Conservation (phyloP, 768 basidiomycete species). For the Rhodotorula diobovata region DNA sequence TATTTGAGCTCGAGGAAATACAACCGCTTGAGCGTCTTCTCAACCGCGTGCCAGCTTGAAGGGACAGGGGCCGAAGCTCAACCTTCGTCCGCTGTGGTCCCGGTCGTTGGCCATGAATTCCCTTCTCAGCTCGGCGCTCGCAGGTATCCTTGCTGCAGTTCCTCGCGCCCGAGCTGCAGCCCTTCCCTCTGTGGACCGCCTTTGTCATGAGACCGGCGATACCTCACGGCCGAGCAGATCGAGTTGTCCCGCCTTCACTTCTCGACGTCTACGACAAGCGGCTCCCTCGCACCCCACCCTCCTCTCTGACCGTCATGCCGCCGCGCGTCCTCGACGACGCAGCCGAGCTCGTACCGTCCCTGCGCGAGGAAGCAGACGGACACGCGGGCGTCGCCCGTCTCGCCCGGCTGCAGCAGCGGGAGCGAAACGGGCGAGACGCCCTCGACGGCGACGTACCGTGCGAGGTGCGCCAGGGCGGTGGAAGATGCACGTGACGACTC, state of each 20-base stretch:
- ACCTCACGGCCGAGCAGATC: too few relatives aligned
- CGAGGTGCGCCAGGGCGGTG: constrained; percentile 54
- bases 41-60: too few relatives aligned
- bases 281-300: constrained; percentile 24
- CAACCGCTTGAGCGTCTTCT: too few relatives aligned
- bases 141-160: too few relatives aligned
- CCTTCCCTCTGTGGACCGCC: too few relatives aligned
- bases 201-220: too few relatives aligned
- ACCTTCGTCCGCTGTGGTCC: too few relatives aligned
- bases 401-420: constrained; percentile 60
- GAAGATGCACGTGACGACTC: constrained; percentile 56
- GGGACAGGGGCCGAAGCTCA: too few relatives aligned
- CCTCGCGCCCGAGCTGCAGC: too few relatives aligned
- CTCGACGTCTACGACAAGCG: constrained; percentile 16
- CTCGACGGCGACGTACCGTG: constrained; percentile 64
- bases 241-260: not conserved
- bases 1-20: too few relatives aligned
- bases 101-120: too few relatives aligned
- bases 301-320: constrained; percentile 3
- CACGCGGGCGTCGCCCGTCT: constrained; percentile 55
- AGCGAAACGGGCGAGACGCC: constrained; percentile 60
- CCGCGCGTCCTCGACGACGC: constrained; percentile 46
- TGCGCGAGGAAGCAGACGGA: constrained; percentile 68
- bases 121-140: too few relatives aligned
- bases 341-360: constrained; percentile 58